Percentiles rank a stretch among this genome's conserved stretches.
Conservation (phyloP, 495 filamentous ascomycete species). For the Penicillium lagena region DNA sequence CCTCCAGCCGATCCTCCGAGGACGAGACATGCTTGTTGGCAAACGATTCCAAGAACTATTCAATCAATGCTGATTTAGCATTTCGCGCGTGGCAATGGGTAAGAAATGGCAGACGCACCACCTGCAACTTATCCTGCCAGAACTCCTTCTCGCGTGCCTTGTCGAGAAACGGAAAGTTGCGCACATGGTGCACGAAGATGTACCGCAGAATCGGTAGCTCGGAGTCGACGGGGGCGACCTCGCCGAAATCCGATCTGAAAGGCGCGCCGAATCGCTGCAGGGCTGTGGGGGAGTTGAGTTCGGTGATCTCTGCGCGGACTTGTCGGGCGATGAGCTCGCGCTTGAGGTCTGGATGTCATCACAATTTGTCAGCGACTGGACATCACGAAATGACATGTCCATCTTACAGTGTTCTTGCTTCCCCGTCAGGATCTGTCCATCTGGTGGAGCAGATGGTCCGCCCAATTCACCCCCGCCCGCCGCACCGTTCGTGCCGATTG, state of each 20-base stretch:
- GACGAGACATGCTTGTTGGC: conserved; percentile 97
- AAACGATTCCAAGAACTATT: conserved; percentile 90
- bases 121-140: conserved; percentile 97
- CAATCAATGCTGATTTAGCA: neutral
- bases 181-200: conserved; percentile 96
- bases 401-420: conserved; percentile 95
- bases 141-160: conserved; percentile 97
- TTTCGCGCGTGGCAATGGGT: neutral
- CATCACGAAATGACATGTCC: neutral
- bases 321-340: conserved; percentile 89
- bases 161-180: conserved; percentile 95
- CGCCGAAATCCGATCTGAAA: conserved; percentile 85
- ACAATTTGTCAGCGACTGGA: neutral
- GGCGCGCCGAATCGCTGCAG: conserved; percentile 93
- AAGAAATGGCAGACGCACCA: conserved; percentile 50
- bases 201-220: conserved; percentile 91
- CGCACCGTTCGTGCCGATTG: conserved; percentile 5
- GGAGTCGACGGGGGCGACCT: conserved; percentile 88
- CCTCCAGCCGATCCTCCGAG: conserved; percentile 90
- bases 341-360: conserved; percentile 71
- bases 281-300: conserved; percentile 90
- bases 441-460: conserved; percentile 27
- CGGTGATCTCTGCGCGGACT: conserved; percentile 79
- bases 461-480: neutral
- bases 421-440: conserved; percentile 64